These are phyloP conservation scores for Bryoglossum gracile DNA, from an alignment of 495 filamentous ascomycete genomes.

Conservation along the genomic window DNA sequence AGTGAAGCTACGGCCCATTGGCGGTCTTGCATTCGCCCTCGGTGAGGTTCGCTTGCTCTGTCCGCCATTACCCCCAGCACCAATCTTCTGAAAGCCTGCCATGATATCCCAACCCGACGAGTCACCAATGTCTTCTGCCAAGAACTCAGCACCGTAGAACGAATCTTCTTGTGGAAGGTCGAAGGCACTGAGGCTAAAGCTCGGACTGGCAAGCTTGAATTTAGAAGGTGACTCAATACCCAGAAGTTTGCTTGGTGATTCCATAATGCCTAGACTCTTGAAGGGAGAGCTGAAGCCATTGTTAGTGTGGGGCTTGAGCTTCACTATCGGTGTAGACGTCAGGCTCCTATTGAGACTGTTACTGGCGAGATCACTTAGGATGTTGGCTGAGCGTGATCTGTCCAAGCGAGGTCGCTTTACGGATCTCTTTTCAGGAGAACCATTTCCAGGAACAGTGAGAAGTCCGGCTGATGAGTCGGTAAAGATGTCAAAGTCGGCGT, in stretches of 20 bases:
- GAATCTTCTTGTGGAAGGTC: conserved; percentile 33
- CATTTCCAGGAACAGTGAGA: conserved; percentile 42
- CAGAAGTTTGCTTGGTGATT: conserved; percentile 37
- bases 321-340: conserved; percentile 39
- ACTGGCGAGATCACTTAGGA: conserved; percentile 61
- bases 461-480: conserved; percentile 50
- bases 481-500: conserved; percentile 63
- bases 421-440: conserved; percentile 72
- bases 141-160: conserved; percentile 44
- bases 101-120: conserved; percentile 73
- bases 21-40: conserved; percentile 13
- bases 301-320: conserved; percentile 27
- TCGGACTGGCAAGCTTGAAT: conserved; percentile 42
- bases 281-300: conserved; percentile 18
- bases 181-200: conserved; percentile 15
- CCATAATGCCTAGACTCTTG: conserved; percentile 33
- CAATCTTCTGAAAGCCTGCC: conserved; percentile 87
- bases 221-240: conserved; percentile 47
- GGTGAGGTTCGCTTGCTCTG: conserved; percentile 8
- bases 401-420: conserved; percentile 55
- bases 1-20: conserved; percentile 21
- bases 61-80: conserved; percentile 25
- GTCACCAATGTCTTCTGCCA: conserved; percentile 52
- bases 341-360: conserved; percentile 42
- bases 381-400: conserved; percentile 48